Base-by-base conservation (phyloP, 1,284 basidiomycete genomes). In the Fomes fomentarius region DNA sequence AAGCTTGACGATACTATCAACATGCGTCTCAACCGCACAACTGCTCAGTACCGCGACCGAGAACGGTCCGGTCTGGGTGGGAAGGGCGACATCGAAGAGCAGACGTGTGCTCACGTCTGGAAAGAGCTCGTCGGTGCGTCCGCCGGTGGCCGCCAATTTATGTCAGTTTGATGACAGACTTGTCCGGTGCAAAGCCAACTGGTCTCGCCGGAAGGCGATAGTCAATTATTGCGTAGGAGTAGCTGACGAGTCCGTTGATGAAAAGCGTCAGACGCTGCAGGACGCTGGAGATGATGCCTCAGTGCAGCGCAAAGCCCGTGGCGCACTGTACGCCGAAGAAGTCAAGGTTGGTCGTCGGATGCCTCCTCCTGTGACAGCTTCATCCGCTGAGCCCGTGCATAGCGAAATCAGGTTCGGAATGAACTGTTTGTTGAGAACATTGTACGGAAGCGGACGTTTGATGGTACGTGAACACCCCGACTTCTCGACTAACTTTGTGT, bases 21-120 rank as follows among this genome's bases (percentile, higher is more conserved):
- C 43, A 93, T 93, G 81, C 80, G 93, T 22, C 72, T 94, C 49
- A 95, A 95, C 68, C 84, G 93, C 47, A 89, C 91, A 12, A 84
- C 81, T 56, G 93, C 93, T 2, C 82, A 87, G 60, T 84, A 90
- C 66, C 81, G 92, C 54, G 93, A 95, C 73, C 75, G 79, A 55
- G 85, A 89, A 58, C 78, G 88, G 62, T 51, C 63, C 60, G 67
- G 73, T 12, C 47, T 67, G 35, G 69, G 67, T 19, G 73, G 74
- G 26, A 76, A 75, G 55, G 78, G 76, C 31, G 83, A 72, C 52
- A 69, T 84, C 44, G 82, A 89, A 66, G 84, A 87, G 54, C 85
- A 86, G 64, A 88, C 91, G 60, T 96, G 93, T 70, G 77, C 82
- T 17, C 80, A 85, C 63, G 74, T 95, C 50, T 95, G 93, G 93